phyloP scores from a whole-genome alignment of 2,329 filamentous ascomycete genomes.

The Aureobasidium musti region DNA sequence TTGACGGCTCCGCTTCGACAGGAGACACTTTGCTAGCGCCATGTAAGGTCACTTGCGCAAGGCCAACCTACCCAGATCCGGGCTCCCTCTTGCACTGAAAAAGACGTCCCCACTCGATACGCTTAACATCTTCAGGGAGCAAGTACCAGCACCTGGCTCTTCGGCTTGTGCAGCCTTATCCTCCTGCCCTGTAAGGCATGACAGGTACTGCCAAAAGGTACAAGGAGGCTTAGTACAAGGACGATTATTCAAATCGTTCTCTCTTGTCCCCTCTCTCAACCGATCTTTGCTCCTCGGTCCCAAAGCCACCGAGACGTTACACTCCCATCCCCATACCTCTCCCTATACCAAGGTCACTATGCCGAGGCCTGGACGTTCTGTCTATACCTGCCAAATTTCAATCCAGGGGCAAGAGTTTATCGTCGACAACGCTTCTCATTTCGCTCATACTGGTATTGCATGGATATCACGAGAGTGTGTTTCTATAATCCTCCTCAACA shows the following conservation, averaged over 20 bases:
- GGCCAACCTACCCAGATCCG: slow-evolving; percentile 24
- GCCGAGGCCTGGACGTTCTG: slow-evolving; percentile 19
- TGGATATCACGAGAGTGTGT: slow-evolving; percentile 23
- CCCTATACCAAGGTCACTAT: slow-evolving; percentile 15
- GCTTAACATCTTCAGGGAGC: slow-evolving; percentile 13
- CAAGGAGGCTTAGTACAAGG: neutral
- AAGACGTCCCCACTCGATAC: slow-evolving; percentile 10
- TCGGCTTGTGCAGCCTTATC: slow-evolving; percentile 19
- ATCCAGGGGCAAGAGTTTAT: slow-evolving; percentile 28
- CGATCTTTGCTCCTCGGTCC: neutral
- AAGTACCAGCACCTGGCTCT: slow-evolving; percentile 15
- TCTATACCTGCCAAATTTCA: slow-evolving; percentile 24
- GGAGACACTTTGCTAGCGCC: slow-evolving; percentile 28
- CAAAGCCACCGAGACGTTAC: slow-evolving; percentile 22
- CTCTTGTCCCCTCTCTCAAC: neutral
- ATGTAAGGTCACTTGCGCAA: slow-evolving; percentile 19
- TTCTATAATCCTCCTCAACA: slow-evolving; percentile 21
- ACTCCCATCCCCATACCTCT: slow-evolving; percentile 21
- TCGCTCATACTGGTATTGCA: slow-evolving; percentile 26
- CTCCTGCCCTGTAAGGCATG: slow-evolving; percentile 18
- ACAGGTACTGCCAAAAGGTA: slow-evolving; percentile 5
- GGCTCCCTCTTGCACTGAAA: slow-evolving; percentile 4
- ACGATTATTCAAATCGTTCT: slow-evolving; percentile 12
- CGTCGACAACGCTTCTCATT: slow-evolving; percentile 26
- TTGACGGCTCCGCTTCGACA: slow-evolving; percentile 27